Conservation (phyloP, 106 monocot genomes). For the Phalaenopsis aphrodite region DNA sequence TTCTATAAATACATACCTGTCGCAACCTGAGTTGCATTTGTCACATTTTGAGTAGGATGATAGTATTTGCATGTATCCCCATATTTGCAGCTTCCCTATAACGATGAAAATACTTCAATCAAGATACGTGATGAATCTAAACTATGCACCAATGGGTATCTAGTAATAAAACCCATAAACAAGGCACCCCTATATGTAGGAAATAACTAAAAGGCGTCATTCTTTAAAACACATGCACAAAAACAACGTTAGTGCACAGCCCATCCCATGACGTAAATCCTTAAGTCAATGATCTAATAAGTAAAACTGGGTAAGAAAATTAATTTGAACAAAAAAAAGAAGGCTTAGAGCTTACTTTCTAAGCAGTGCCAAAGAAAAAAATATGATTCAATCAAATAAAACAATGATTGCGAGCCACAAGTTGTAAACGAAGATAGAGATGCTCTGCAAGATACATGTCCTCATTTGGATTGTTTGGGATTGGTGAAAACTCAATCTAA, state of each 20-base stretch:
- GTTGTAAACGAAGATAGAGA: neutral
- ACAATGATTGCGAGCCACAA: neutral
- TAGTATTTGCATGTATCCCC: constrained; percentile 22
- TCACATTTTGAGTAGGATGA: constrained; percentile 19
- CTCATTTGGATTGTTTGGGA: neutral
- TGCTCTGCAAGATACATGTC: neutral
- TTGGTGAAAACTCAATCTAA: neutral
- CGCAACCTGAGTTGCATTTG: neutral
- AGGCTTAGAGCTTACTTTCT: neutral
- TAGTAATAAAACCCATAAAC: neutral
- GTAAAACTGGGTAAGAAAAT: neutral
- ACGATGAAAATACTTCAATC: neutral
- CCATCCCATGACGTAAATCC: too few species aligned
- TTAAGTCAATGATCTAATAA: too few species aligned
- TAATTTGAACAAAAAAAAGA: neutral
- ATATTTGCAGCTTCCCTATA: constrained; percentile 24
- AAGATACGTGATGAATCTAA: neutral
- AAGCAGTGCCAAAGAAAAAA: neutral
- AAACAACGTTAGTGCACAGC: too few species aligned
- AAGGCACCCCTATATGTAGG: neutral
- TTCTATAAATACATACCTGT: constrained; percentile 3
- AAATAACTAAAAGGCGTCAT: neutral
- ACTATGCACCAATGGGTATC: neutral
- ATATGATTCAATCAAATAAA: neutral
- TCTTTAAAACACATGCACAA: neutral